Evolutionary conservation across 1,284 basidiomycete genomes (phyloP).

Genomic region (Malassezia cuniculi): DNA sequence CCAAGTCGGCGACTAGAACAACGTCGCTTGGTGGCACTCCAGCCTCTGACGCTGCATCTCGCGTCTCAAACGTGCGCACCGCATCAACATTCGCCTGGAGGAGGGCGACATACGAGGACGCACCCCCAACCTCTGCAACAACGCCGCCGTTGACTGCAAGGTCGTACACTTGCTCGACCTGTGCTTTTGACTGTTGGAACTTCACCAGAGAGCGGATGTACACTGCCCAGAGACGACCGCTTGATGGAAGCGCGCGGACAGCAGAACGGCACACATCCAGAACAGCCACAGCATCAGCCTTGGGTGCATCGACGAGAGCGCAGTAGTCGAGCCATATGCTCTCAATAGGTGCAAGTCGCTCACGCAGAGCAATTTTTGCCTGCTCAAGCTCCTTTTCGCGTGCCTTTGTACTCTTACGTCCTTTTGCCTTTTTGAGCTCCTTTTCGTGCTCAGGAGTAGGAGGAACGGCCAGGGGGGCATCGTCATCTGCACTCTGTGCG

Average conservation of each 20-base stretch:
- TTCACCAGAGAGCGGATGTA: slow-evolving; percentile 23
- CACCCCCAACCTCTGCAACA: slow-evolving; percentile 13
- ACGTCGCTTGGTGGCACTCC: slow-evolving; percentile 13
- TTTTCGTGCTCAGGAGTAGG: slow-evolving; percentile 6
- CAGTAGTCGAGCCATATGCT: slow-evolving; percentile 34
- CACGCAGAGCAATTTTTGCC: slow-evolving; percentile 15
- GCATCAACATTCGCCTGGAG: slow-evolving; percentile 33
- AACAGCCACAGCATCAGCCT: slow-evolving; percentile 18
- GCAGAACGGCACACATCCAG: slow-evolving; percentile 20
- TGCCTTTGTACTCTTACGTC: slow-evolving; percentile 9
- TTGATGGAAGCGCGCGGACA: slow-evolving; percentile 21
- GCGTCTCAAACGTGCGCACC: slow-evolving; percentile 25
- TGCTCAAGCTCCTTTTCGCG: slow-evolving; percentile 11
- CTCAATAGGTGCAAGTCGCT: slow-evolving; percentile 15
- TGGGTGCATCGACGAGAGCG: slow-evolving; percentile 5
- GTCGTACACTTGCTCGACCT: slow-evolving; percentile 26
- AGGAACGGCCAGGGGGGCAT: slow-evolving; percentile 14
- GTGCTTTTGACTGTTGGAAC: slow-evolving; percentile 19
- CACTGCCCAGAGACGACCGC: slow-evolving; percentile 19
- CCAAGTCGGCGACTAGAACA: slow-evolving; percentile 21
- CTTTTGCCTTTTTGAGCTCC: not conserved
- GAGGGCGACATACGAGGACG: slow-evolving; percentile 18
- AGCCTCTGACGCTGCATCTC: slow-evolving; percentile 14
- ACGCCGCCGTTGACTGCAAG: slow-evolving; percentile 14
- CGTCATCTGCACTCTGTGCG: slow-evolving; percentile 5